Evolutionary conservation across 768 basidiomycete genomes (phyloP).

Genomic region (Kwoniella sp.): DNA sequence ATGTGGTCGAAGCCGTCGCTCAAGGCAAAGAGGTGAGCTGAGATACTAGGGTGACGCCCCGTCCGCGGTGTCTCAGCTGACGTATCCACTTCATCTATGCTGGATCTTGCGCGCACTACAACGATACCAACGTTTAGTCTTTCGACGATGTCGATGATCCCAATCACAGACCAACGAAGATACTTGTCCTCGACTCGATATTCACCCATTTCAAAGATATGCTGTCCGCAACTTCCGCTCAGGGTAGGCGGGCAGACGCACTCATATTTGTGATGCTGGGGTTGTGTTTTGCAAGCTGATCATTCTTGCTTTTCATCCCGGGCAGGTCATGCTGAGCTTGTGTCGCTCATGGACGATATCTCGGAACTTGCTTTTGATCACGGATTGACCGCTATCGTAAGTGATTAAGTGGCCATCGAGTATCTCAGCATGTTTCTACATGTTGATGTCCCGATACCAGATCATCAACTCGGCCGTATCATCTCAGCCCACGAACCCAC

Average conservation of each 20-base stretch:
- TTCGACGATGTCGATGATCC: background rate
- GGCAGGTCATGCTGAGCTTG: conserved; percentile 48
- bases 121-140: conserved; percentile 5
- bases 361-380: conserved; percentile 34
- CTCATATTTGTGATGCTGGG: background rate
- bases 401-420: conserved; percentile 10
- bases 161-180: conserved; percentile 4
- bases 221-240: conserved; percentile 39
- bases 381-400: conserved; percentile 33
- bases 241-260: conserved; percentile 34
- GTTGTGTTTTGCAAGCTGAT: background rate
- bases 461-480: conserved; percentile 41
- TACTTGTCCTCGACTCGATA: conserved; percentile 50
- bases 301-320: background rate
- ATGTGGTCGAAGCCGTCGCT: conserved; percentile 35
- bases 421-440: background rate
- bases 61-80: no score
- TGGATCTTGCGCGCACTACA: background rate
- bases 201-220: conserved; percentile 46
- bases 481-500: conserved; percentile 39
- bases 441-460: no score
- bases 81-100: background rate
- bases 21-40: conserved; percentile 29
- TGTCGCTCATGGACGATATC: conserved; percentile 43
- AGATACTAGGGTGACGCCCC: no score